Conservation (phyloP, 441 rosid genomes). For the Erodium texanum region DNA sequence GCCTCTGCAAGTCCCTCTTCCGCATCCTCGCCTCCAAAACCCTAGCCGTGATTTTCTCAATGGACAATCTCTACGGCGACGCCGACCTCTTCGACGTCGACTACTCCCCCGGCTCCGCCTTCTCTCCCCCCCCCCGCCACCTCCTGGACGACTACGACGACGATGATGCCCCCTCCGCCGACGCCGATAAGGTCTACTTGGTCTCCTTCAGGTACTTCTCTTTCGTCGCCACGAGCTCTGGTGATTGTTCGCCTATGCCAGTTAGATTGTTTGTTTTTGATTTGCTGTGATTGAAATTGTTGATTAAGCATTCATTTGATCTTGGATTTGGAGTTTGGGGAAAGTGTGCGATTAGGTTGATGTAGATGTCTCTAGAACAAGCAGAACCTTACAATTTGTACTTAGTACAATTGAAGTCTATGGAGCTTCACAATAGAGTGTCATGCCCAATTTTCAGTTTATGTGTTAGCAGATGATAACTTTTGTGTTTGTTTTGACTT, state of each 20-base stretch:
- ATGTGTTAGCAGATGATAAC: background rate
- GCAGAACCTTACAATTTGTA: background rate
- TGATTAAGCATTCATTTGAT: background rate
- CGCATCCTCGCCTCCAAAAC: slow-evolving; percentile 13
- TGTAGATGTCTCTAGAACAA: background rate
- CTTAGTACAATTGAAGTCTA: background rate
- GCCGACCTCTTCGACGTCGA: slow-evolving; percentile 8
- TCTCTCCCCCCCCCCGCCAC: background rate
- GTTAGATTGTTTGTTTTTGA: background rate
- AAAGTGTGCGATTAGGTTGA: background rate
- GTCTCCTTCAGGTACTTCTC: slow-evolving; percentile 4
- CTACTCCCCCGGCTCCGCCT: background rate
- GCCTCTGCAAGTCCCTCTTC: slow-evolving; percentile 14
- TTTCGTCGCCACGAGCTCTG: background rate
- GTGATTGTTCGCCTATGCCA: background rate
- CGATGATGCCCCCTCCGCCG: slow-evolving; percentile 3
- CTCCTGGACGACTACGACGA: slow-evolving; percentile 5
- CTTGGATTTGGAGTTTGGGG: background rate
- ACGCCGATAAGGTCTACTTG: slow-evolving; percentile 9
- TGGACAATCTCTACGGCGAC: slow-evolving; percentile 10
- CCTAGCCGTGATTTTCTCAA: background rate
- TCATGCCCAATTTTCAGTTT: background rate
- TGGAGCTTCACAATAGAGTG: no score
- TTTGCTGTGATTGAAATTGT: background rate
- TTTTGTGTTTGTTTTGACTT: slow-evolving; percentile 4